Percentiles rank a stretch among this genome's conserved stretches.
These are phyloP conservation scores for Zygoascus sp. DNA, from an alignment of 1,139 yeast genomes.

Conservation along the genomic window DNA sequence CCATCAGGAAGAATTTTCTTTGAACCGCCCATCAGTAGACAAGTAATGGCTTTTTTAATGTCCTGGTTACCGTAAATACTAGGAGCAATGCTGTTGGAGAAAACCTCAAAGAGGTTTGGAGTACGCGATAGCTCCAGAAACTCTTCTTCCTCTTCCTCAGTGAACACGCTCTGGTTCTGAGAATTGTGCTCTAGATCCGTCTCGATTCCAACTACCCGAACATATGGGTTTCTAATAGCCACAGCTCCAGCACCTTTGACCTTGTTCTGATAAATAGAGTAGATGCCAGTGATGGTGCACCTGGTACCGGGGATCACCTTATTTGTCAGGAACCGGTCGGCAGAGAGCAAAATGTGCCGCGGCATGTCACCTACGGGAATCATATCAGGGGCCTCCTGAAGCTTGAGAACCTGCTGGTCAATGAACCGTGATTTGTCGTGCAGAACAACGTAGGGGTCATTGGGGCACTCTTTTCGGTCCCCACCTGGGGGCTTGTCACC, in stretches of 20 bases:
- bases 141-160: constrained; percentile 92
- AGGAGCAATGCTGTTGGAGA: constrained; percentile 92
- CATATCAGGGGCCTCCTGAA: constrained; percentile 96
- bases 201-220: constrained; percentile 81
- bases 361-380: constrained; percentile 99
- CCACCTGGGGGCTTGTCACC: constrained; percentile 51
- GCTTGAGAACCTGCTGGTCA: constrained; percentile 89
- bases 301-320: constrained; percentile 93
- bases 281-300: constrained; percentile 86
- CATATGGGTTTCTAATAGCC: constrained; percentile 89
- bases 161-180: constrained; percentile 61
- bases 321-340: constrained; percentile 86
- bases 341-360: constrained; percentile 80
- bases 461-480: constrained; percentile 63
- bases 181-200: constrained; percentile 74
- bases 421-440: constrained; percentile 90
- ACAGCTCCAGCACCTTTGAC: constrained; percentile 56
- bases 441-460: constrained; percentile 87
- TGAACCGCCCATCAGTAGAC: constrained; percentile 91
- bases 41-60: constrained; percentile 88
- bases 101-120: constrained; percentile 78
- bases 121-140: constrained; percentile 73
- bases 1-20: constrained; percentile 91
- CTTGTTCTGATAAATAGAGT: constrained; percentile 76
- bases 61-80: constrained; percentile 92